A percentile compares a stretch with the other conserved stretches of the same genome.
Conservation (phyloP, 2,329 filamentous ascomycete genomes). For the Botrytis fabae region DNA sequence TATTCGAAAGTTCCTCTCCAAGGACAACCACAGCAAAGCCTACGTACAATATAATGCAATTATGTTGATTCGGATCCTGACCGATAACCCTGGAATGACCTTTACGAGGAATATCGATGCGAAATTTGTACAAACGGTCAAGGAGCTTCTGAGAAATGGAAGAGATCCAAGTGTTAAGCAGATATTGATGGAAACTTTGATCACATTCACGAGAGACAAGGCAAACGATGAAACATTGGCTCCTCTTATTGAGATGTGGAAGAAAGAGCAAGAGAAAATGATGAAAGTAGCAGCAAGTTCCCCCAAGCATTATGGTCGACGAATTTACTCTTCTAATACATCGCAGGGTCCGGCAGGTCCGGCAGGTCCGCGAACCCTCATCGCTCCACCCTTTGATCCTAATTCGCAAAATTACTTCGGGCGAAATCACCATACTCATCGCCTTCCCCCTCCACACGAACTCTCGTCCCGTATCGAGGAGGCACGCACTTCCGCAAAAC, state of each 20-base stretch:
- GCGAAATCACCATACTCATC: slow-evolving; percentile 49
- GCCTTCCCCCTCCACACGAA: slow-evolving; percentile 69
- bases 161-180: slow-evolving; percentile 77
- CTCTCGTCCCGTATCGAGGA: slow-evolving; percentile 84
- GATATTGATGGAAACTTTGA: slow-evolving; percentile 83
- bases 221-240: slow-evolving; percentile 71
- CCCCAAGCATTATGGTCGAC: neutral
- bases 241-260: slow-evolving; percentile 82
- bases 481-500: slow-evolving; percentile 83
- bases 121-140: slow-evolving; percentile 75
- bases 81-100: slow-evolving; percentile 84
- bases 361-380: slow-evolving; percentile 45
- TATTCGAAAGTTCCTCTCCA: slow-evolving; percentile 79
- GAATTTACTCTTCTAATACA: slow-evolving; percentile 14
- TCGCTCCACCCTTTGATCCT: slow-evolving; percentile 47
- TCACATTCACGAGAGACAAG: slow-evolving; percentile 68
- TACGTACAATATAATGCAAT: slow-evolving; percentile 92
- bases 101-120: slow-evolving; percentile 91
- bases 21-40: slow-evolving; percentile 64
- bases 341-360: slow-evolving; percentile 36
- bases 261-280: slow-evolving; percentile 72
- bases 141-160: slow-evolving; percentile 70
- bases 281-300: slow-evolving; percentile 48
- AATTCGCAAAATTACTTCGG: slow-evolving; percentile 46
- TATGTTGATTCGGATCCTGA: slow-evolving; percentile 90